phyloP scores from a whole-genome alignment of 23 red algal genomes.

The Gracilaria domingensis region DNA sequence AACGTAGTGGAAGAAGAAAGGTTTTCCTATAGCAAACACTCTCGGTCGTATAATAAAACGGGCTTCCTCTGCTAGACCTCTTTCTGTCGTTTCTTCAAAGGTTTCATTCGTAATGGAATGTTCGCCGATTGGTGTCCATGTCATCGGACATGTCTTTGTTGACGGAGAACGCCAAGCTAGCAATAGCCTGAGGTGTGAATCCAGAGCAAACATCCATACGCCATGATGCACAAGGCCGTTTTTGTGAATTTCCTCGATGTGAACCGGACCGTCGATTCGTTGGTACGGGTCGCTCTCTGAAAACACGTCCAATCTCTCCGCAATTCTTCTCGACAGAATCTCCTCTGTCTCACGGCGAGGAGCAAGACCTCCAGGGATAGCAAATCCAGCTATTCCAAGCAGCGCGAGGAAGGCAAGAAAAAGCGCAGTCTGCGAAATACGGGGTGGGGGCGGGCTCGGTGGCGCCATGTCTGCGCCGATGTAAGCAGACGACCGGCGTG shows the following conservation, averaged over 20 bases:
- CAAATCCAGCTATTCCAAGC: constrained; percentile 54
- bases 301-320: constrained; percentile 58
- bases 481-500: background rate
- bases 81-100: constrained; percentile 38
- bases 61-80: constrained; percentile 59
- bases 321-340: constrained; percentile 42
- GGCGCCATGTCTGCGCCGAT: background rate
- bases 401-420: constrained; percentile 17
- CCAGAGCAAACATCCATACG: constrained; percentile 57
- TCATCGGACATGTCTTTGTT: constrained; percentile 63
- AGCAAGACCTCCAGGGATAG: constrained; percentile 55
- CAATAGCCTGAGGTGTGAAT: constrained; percentile 50
- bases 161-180: constrained; percentile 61
- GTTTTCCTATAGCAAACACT: constrained; percentile 41
- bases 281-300: constrained; percentile 34
- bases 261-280: constrained; percentile 30
- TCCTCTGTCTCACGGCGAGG: constrained; percentile 49
- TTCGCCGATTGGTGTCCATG: constrained; percentile 66
- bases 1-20: constrained; percentile 44
- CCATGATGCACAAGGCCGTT: constrained; percentile 57
- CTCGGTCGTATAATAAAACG: constrained; percentile 47
- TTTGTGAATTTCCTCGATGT: constrained; percentile 54
- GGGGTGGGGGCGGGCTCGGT: constrained; percentile 1
- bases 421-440: constrained; percentile 42
- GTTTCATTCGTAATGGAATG: constrained; percentile 62